Percentiles rank a stretch among this genome's conserved stretches.
These are phyloP conservation scores for Sarocladium kiliense DNA, from an alignment of 2,329 filamentous ascomycete species.

Conservation along the genomic window DNA sequence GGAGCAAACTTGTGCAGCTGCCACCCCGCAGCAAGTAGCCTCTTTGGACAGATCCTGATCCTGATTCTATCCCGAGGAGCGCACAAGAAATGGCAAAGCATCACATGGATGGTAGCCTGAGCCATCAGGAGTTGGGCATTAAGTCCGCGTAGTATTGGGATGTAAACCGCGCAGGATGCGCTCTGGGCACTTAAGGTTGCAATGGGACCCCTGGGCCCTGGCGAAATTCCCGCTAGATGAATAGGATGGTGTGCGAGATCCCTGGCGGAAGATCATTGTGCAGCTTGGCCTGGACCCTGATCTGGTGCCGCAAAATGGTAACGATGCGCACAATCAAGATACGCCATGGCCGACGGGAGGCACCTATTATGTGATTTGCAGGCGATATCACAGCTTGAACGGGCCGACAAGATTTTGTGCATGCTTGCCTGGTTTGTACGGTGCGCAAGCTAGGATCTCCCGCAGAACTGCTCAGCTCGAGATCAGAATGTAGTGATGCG, in stretches of 20 bases:
- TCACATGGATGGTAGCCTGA: neutral
- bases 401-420: neutral
- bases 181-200: neutral
- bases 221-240: neutral
- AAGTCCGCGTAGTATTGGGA: neutral
- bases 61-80: neutral
- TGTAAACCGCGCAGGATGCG: slow-evolving; percentile 6
- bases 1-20: neutral
- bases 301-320: neutral
- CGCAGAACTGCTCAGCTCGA: too few relatives aligned
- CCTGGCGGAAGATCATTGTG: slow-evolving; percentile 5
- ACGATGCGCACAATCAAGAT: neutral
- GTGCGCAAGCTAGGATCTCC: too few relatives aligned
- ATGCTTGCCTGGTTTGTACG: too few relatives aligned
- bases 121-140: neutral
- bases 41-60: neutral
- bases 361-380: neutral
- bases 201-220: slow-evolving; percentile 4
- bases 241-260: slow-evolving; percentile 6
- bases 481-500: too few relatives aligned
- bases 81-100: neutral
- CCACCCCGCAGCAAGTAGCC: neutral
- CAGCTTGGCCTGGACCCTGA: slow-evolving; percentile 8
- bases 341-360: neutral
- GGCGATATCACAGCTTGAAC: neutral